phyloP scores from a whole-genome alignment of 176 grass and related monocot genomes.

The Hsuehochloa calcarea region DNA sequence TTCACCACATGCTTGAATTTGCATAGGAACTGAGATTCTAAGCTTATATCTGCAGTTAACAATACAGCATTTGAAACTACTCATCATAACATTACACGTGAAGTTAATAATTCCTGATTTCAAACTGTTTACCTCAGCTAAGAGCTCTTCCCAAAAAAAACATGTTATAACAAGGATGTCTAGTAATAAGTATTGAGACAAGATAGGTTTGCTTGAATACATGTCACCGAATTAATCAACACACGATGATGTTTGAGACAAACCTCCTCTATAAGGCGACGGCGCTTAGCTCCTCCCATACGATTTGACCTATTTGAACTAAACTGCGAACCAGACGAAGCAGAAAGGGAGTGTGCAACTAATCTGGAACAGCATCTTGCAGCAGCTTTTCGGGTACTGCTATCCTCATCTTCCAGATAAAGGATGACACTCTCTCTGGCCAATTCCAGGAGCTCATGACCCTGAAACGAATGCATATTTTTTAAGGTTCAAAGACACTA shows the following conservation, averaged over 20 bases:
- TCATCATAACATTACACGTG: not conserved
- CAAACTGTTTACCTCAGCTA: not conserved
- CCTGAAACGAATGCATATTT: conserved; percentile 63
- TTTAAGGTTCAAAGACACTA: conserved; percentile 5
- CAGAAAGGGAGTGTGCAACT: conserved; percentile 82
- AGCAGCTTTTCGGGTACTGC: conserved; percentile 79
- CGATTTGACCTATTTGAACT: conserved; percentile 73
- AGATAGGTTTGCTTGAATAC: not conserved
- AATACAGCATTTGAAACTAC: not conserved
- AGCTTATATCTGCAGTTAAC: not conserved
- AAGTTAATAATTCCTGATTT: conserved; percentile 13
- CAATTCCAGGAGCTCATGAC: conserved; percentile 95
- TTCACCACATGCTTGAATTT: conserved; percentile 1
- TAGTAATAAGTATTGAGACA: not conserved
- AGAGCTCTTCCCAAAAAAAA: not conserved
- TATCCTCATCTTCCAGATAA: conserved; percentile 96
- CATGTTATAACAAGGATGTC: not conserved
- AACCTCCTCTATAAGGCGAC: conserved; percentile 89
- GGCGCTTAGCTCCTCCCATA: conserved; percentile 75
- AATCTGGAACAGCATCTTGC: conserved; percentile 88
- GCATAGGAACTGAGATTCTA: not conserved
- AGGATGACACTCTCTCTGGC: conserved; percentile 80
- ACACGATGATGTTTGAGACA: not conserved
- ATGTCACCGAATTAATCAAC: not conserved
- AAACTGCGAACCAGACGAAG: conserved; percentile 61